Evolutionary conservation across 768 basidiomycete genomes (phyloP).

Genomic region (Suillus discolor): DNA sequence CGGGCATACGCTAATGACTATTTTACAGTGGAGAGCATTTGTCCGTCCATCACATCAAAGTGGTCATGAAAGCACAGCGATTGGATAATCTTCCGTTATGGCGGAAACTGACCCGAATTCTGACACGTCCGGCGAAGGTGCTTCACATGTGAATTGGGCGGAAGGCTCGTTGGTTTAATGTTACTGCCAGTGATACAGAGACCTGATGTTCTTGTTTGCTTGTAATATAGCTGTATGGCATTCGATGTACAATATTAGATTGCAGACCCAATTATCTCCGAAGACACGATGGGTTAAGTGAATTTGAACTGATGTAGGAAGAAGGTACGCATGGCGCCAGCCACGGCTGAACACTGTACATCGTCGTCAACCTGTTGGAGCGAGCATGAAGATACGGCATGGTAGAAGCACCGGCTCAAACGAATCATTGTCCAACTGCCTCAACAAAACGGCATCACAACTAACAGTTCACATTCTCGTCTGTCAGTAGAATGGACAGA

Average conservation of each 20-base stretch:
- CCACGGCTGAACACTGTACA: too few relatives aligned
- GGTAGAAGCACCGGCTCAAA: background rate
- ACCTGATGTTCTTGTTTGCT: background rate
- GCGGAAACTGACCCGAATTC: background rate
- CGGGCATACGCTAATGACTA: background rate
- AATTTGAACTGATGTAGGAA: background rate
- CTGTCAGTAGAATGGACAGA: background rate
- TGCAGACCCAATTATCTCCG: background rate
- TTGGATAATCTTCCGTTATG: background rate
- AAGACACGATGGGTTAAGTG: background rate
- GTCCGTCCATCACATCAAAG: background rate
- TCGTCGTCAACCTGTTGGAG: too few relatives aligned
- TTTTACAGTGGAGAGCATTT: slow-evolving; percentile 1
- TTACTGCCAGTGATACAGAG: background rate
- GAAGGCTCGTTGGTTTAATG: background rate
- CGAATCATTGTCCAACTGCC: background rate
- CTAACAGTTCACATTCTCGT: background rate
- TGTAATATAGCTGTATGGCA: background rate
- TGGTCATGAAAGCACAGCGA: background rate
- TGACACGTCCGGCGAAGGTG: slow-evolving; percentile 1
- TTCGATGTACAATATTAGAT: background rate
- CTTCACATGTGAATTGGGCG: background rate
- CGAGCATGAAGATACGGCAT: too few relatives aligned
- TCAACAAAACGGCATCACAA: background rate
- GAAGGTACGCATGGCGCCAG: background rate